A percentile compares a stretch with the other conserved stretches of the same genome.
These are phyloP conservation scores for Colletotrichum trifolii DNA, from an alignment of 2,329 filamentous ascomycete genomes.

Conservation along the genomic window DNA sequence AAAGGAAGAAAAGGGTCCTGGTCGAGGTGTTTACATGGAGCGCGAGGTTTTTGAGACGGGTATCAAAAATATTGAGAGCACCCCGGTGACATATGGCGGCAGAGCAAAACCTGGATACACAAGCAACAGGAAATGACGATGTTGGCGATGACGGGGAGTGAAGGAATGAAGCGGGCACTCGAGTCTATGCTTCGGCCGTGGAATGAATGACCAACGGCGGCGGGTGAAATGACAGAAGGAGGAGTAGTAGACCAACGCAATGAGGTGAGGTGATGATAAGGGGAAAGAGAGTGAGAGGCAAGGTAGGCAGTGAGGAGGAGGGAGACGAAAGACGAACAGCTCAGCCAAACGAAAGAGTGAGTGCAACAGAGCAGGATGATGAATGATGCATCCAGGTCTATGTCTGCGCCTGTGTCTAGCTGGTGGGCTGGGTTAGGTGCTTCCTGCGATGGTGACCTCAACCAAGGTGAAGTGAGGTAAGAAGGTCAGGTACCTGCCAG, in stretches of 20 bases:
- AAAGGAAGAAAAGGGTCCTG: background rate
- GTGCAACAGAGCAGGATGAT: slow-evolving; percentile 3
- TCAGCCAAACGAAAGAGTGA: background rate
- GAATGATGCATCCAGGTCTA: background rate
- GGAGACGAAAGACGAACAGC: background rate
- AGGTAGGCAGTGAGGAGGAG: background rate
- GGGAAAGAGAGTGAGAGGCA: background rate
- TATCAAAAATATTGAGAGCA: slow-evolving; percentile 1
- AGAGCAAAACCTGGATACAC: slow-evolving; percentile 6
- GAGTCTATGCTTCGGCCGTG: slow-evolving; percentile 27
- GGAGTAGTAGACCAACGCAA: slow-evolving; percentile 9
- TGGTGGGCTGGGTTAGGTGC: background rate
- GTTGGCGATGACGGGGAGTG: slow-evolving; percentile 21
- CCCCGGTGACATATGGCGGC: background rate
- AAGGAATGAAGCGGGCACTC: slow-evolving; percentile 15
- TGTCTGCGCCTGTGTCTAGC: slow-evolving; percentile 20
- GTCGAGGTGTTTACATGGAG: background rate
- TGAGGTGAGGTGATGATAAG: slow-evolving; percentile 12
- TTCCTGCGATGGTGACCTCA: too few relatives aligned
- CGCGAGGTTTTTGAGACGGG: background rate
- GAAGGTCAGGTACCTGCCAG: slow-evolving; percentile 8
- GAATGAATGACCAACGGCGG: slow-evolving; percentile 32
- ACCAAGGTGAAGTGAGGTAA: too few relatives aligned
- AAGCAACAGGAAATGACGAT: slow-evolving; percentile 3
- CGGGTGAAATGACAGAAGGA: background rate